Evolutionary conservation across 2,329 filamentous ascomycete genomes (phyloP), one percentile per base, ranked within the genome.

Genomic region (Monilinia vaccinii-corymbosi): DNA sequence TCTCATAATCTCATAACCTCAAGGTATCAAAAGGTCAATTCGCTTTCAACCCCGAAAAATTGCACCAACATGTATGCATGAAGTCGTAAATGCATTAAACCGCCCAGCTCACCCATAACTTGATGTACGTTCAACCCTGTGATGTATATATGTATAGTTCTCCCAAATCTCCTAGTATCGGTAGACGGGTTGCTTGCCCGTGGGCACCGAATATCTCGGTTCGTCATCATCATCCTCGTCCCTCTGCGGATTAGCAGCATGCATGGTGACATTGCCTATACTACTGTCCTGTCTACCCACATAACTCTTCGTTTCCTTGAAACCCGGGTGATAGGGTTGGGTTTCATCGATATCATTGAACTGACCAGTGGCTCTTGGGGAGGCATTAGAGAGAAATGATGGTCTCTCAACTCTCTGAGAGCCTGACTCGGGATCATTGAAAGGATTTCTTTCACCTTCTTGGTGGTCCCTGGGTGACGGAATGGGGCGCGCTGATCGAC

Each of bases 251-350:
- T 61, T 63, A 25, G 66, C 69, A 44, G 66, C 67, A 66, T 68
- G 64, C 69, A 71, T 71, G 0, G 67, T 67, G 6, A 60, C 51
- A 23, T 67, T 65, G 1, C 57, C 63, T 9, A 61, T 52, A 4
- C 63, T 58, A 56, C 66, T 68, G 44, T 70, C 65, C 31, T 71
- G 67, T 60, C 68, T 66, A 11, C 62, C 66, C 9, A 63, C 51
- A 60, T 68, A 68, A 48, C 67, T 69, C 49, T 64, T 62, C 10
- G 66, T 69, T 40, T 68, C 64, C 44, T 62, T 61, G 34, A 72
- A 72, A 6, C 69, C 70, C 9, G 71, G 71, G 58, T 72, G 70
- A 55, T 71, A 72, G n/a, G 71, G 71, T 56, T 72, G 70, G 42
- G 70, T 63, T 18, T 67, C 70, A 16, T 69, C 46, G 11, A 59